phyloP scores from a whole-genome alignment of 345 rosid genomes.

The Eucalyptus cloeziana region DNA sequence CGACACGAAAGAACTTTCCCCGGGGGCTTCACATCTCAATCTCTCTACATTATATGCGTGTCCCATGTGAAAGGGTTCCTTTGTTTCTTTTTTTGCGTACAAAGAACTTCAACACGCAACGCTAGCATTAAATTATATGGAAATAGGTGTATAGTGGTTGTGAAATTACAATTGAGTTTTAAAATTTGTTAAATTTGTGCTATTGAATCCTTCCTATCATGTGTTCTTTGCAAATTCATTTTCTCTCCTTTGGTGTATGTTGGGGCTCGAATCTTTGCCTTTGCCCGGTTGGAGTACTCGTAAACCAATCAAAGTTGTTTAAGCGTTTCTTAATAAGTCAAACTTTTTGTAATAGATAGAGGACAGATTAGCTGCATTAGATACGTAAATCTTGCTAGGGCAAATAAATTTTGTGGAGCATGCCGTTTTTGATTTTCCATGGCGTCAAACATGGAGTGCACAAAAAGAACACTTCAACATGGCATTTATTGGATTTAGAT shows the following conservation, averaged over 20 bases:
- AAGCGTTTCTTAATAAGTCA: neutral
- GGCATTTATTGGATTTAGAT: neutral
- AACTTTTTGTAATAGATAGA: neutral
- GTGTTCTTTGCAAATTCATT: neutral
- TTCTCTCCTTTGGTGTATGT: neutral
- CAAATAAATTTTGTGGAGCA: neutral
- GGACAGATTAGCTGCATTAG: neutral
- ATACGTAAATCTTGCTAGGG: accelerated
- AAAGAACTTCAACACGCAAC: neutral
- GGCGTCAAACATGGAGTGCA: neutral
- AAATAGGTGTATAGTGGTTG: neutral
- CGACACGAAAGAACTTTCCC: neutral
- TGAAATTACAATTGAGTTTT: neutral
- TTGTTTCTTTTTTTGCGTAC: neutral
- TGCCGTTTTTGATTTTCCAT: neutral
- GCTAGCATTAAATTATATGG: neutral
- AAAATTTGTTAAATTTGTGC: neutral
- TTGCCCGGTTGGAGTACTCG: neutral
- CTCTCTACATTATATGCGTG: neutral
- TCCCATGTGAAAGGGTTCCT: neutral
- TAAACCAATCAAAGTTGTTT: too few relatives aligned
- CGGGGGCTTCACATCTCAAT: neutral
- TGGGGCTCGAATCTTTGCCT: neutral
- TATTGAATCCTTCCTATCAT: neutral
- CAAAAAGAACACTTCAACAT: neutral